Evolutionary conservation across 2,329 filamentous ascomycete genomes (phyloP).

Genomic region (Ophiognomonia clavigignenti-juglandacearum): DNA sequence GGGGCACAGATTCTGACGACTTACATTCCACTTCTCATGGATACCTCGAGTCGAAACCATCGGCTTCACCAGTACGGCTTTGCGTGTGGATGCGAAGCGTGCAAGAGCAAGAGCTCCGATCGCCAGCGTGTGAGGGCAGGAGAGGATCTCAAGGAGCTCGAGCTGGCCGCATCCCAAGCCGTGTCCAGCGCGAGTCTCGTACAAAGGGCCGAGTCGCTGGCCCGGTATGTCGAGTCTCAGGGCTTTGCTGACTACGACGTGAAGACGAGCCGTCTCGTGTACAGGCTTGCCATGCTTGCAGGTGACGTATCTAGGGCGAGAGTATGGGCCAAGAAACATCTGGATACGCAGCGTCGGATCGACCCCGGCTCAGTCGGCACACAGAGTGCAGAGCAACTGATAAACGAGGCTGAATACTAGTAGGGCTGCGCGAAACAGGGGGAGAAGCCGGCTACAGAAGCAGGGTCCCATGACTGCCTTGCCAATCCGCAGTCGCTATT

Average conservation of each 20-base stretch:
- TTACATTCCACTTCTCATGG: conserved; percentile 5
- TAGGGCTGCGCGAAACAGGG: no score
- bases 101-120: conserved; percentile 1
- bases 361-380: background rate
- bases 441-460: no score
- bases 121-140: background rate
- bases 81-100: conserved; percentile 2
- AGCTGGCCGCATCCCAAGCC: background rate
- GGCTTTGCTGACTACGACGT: conserved; percentile 19
- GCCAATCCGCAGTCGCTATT: no score
- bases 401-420: no score
- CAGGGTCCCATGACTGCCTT: no score
- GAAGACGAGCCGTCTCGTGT: conserved; percentile 16
- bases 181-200: background rate
- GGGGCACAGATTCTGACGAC: conserved; percentile 5
- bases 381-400: background rate
- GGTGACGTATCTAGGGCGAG: conserved; percentile 1
- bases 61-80: conserved; percentile 8
- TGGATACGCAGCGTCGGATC: background rate
- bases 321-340: conserved; percentile 4
- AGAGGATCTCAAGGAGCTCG: conserved; percentile 1
- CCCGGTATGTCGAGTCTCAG: conserved; percentile 26
- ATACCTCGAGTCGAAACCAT: conserved; percentile 4
- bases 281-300: conserved; percentile 10
- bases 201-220: conserved; percentile 9